phyloP scores from a whole-genome alignment of 1,139 yeast species.

The Yarrowia galli region DNA sequence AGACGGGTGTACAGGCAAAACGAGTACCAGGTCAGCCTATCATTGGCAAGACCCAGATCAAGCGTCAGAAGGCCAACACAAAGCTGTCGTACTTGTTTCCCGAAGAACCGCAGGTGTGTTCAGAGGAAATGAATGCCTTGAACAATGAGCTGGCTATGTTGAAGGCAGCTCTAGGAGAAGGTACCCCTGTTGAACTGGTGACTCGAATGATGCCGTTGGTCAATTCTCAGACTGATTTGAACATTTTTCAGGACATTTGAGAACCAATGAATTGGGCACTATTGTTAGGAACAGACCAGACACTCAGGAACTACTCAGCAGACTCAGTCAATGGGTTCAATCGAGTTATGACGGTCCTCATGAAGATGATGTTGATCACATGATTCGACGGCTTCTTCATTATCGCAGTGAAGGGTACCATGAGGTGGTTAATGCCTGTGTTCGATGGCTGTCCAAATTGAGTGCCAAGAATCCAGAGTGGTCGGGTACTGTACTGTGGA shows the following conservation, averaged over 20 bases:
- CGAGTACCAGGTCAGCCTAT: neutral
- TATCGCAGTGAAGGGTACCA: constrained; percentile 15
- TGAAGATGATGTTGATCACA: constrained; percentile 15
- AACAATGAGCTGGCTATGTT: constrained; percentile 7
- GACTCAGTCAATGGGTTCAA: constrained; percentile 21
- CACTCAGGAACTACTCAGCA: neutral
- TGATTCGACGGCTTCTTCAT: neutral
- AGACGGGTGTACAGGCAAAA: no score
- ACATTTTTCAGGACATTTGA: constrained; percentile 37
- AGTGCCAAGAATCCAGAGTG: constrained; percentile 9
- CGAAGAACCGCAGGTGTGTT: neutral
- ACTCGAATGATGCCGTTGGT: constrained; percentile 25
- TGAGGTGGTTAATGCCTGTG: constrained; percentile 21
- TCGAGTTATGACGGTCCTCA: constrained; percentile 12
- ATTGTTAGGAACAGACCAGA: constrained; percentile 11
- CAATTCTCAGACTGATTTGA: constrained; percentile 40
- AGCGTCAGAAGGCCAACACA: constrained; percentile 14
- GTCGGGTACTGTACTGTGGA: neutral
- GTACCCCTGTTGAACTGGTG: neutral
- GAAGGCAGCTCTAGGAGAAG: constrained; percentile 7
- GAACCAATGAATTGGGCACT: constrained; percentile 1
- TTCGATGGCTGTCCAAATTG: constrained; percentile 8
- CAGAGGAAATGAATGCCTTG: constrained; percentile 16
- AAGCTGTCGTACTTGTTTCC: constrained; percentile 5
- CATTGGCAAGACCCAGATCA: neutral